Percentiles rank a stretch among this genome's conserved stretches.
Evolutionary conservation across 257 asterid genomes (phyloP).

Genomic region (Thymus quinquecostatus): DNA sequence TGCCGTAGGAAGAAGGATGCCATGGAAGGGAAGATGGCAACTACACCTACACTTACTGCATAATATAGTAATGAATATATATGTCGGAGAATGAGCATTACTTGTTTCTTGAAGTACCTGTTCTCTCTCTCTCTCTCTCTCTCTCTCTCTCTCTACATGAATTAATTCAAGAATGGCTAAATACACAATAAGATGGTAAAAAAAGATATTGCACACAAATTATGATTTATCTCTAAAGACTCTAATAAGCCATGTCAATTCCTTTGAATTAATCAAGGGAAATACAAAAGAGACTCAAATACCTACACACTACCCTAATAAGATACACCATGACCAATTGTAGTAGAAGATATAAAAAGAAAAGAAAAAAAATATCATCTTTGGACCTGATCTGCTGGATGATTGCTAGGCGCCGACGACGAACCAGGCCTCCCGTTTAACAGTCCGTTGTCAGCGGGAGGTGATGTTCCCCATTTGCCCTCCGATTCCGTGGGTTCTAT

Average conservation of each 20-base stretch:
- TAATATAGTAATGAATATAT: conserved; percentile 39
- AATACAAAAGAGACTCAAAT: conserved; percentile 36
- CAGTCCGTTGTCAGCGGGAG: conserved; percentile 70
- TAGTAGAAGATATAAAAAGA: conserved; percentile 1
- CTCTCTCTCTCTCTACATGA: not conserved
- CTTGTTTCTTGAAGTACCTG: conserved; percentile 29
- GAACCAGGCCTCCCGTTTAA: conserved; percentile 71
- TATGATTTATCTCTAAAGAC: conserved; percentile 32
- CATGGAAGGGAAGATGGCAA: conserved; percentile 84
- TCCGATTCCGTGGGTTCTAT: conserved; percentile 90
- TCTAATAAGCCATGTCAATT: conserved; percentile 23
- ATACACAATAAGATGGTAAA: conserved; percentile 25
- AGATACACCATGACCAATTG: conserved; percentile 47
- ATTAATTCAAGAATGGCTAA: conserved; percentile 28
- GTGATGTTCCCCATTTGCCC: conserved; percentile 78
- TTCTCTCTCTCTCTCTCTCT: too few species aligned
- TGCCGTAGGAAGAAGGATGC: conserved; percentile 92
- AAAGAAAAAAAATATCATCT: conserved; percentile 46
- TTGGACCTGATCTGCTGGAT: conserved; percentile 74
- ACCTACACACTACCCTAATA: conserved; percentile 62
- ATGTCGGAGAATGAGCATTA: not conserved
- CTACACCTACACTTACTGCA: conserved; percentile 50
- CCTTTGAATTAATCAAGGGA: not conserved
- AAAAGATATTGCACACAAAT: conserved; percentile 28
- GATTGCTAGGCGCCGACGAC: conserved; percentile 66